Conservation (phyloP, 2,329 filamentous ascomycete species). For the Fusarium sp. region DNA sequence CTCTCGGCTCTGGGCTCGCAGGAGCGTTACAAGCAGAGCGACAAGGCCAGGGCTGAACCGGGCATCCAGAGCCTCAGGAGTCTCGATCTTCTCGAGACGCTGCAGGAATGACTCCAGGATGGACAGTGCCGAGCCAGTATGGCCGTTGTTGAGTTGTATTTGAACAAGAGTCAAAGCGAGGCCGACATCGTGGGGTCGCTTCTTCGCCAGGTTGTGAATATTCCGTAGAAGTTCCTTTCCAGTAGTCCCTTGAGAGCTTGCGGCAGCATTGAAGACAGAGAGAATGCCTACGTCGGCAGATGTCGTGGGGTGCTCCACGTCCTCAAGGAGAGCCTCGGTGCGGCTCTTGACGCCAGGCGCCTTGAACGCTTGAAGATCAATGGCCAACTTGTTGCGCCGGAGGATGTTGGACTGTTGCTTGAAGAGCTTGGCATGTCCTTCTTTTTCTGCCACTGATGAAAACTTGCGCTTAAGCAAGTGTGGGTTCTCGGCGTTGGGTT, state of each 20-base stretch:
- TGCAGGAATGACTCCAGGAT: constrained; percentile 78
- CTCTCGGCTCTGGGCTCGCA: constrained; percentile 77
- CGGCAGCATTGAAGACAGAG: constrained; percentile 71
- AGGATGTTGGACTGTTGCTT: constrained; percentile 67
- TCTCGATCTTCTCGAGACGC: constrained; percentile 69
- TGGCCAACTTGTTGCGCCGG: constrained; percentile 67
- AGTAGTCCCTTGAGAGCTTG: constrained; percentile 68
- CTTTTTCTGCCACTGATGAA: constrained; percentile 60
- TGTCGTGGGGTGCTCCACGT: constrained; percentile 43
- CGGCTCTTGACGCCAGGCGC: constrained; percentile 65
- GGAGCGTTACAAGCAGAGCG: constrained; percentile 79
- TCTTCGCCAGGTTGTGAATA: constrained; percentile 73
- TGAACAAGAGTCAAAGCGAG: constrained; percentile 81
- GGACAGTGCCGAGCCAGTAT: constrained; percentile 75
- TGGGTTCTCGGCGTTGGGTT: constrained; percentile 63
- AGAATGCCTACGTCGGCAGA: constrained; percentile 51
- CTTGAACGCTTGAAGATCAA: constrained; percentile 73
- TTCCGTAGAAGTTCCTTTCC: constrained; percentile 74
- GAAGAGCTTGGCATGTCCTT: constrained; percentile 71
- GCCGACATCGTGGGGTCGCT: constrained; percentile 80
- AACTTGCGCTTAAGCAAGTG: constrained; percentile 71
- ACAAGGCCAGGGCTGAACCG: constrained; percentile 87
- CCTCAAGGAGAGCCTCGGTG: constrained; percentile 53
- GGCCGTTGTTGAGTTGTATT: constrained; percentile 75
- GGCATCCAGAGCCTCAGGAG: constrained; percentile 67